Evolutionary conservation across 108 stramenopile genomes (phyloP).

Genomic region (Asterionellopsis glacialis): DNA sequence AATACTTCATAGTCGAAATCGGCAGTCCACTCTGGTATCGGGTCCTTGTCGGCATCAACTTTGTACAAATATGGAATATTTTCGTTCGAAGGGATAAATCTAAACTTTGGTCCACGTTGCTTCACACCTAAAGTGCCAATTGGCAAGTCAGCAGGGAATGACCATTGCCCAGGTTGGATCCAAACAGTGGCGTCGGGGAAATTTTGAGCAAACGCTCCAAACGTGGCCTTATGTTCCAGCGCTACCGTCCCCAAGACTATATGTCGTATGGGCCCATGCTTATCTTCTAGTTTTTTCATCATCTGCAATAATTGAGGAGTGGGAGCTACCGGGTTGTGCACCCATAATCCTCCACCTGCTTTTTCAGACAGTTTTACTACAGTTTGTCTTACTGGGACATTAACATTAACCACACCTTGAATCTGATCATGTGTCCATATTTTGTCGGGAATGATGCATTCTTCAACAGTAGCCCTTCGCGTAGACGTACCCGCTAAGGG

Average conservation of each 20-base stretch:
- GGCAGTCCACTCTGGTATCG: conserved; percentile 64
- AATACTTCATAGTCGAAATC: conserved; percentile 81
- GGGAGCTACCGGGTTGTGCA: conserved; percentile 89
- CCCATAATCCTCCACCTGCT: conserved; percentile 73
- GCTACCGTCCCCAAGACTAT: conserved; percentile 88
- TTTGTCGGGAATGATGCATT: conserved; percentile 35
- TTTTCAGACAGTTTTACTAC: conserved; percentile 54
- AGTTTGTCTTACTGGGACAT: conserved; percentile 86
- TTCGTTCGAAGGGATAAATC: conserved; percentile 46
- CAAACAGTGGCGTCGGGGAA: conserved; percentile 81
- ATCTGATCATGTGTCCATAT: conserved; percentile 93
- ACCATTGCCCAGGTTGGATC: conserved; percentile 87
- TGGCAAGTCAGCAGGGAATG: conserved; percentile 72
- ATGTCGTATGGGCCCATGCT: conserved; percentile 79
- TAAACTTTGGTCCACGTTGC: conserved; percentile 41
- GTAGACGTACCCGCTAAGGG: conserved; percentile 72
- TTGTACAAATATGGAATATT: conserved; percentile 4
- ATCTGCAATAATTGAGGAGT: conserved; percentile 76
- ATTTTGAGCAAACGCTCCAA: conserved; percentile 73
- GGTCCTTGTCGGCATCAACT: conserved; percentile 31
- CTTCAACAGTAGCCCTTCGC: conserved; percentile 60
- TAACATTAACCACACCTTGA: conserved; percentile 91
- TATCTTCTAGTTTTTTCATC: conserved; percentile 52
- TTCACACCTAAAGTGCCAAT: conserved; percentile 60
- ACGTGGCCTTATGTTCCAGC: conserved; percentile 89